Conservation (phyloP, 768 basidiomycete species). For the Candolleomyces eurysporus region DNA sequence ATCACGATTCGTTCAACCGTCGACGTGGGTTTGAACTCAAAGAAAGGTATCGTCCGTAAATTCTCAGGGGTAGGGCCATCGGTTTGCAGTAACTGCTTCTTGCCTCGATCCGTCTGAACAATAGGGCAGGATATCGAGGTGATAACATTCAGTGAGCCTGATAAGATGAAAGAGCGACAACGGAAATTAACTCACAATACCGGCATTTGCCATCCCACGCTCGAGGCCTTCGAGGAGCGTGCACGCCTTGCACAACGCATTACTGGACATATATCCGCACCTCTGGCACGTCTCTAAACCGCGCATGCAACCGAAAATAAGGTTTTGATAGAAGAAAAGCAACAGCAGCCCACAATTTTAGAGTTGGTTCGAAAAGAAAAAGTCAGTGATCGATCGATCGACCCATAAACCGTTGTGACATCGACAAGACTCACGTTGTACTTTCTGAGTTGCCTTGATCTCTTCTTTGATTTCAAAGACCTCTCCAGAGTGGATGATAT, state of each 20-base stretch:
- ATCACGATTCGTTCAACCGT: conserved; percentile 29
- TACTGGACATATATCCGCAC: conserved; percentile 96
- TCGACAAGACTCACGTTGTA: conserved; percentile 63
- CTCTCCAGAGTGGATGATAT: conserved; percentile 96
- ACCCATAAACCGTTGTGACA: not conserved
- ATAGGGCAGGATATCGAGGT: conserved; percentile 8
- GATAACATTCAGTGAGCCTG: conserved; percentile 4
- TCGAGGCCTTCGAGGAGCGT: conserved; percentile 88
- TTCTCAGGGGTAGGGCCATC: conserved; percentile 62
- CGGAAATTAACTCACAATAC: conserved; percentile 48
- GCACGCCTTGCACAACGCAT: conserved; percentile 95
- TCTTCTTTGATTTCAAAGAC: conserved; percentile 85
- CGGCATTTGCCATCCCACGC: conserved; percentile 67
- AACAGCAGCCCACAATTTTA: not conserved
- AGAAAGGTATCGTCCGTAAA: conserved; percentile 75
- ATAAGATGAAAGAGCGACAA: conserved; percentile 1
- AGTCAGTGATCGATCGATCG: conserved; percentile 7
- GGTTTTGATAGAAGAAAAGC: conserved; percentile 2
- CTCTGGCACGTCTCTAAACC: conserved; percentile 79
- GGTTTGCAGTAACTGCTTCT: conserved; percentile 46
- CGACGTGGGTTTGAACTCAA: conserved; percentile 33
- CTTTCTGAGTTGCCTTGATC: conserved; percentile 79
- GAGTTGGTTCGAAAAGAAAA: not conserved
- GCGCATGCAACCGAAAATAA: not conserved
- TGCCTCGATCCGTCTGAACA: conserved; percentile 62